Conservation (phyloP, 306 rosid species). For the Acacia confusa region DNA sequence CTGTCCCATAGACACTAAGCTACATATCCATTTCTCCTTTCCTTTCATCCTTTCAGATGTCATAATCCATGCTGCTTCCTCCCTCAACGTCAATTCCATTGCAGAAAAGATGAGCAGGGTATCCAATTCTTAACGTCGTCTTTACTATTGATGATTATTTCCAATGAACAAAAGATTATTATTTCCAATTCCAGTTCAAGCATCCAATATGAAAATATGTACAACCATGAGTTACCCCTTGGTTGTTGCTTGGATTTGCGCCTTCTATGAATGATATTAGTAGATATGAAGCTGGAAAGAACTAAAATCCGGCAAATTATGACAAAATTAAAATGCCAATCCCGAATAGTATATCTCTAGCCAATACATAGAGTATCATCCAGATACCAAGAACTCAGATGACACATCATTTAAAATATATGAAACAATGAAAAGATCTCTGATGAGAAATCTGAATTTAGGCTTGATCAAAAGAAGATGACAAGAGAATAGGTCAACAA, state of each 20-base stretch:
- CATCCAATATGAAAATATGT: not conserved
- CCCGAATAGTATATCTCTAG: not conserved
- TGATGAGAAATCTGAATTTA: constrained; percentile 7
- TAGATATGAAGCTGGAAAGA: not conserved
- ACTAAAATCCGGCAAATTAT: constrained; percentile 10
- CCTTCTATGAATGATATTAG: not conserved
- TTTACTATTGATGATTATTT: constrained; percentile 14
- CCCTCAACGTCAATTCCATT: not conserved
- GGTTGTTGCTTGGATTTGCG: not conserved
- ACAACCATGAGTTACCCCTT: not conserved
- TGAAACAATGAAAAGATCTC: not conserved
- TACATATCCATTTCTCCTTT: constrained; percentile 9
- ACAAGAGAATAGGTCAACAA: constrained; percentile 8
- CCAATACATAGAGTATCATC: not conserved
- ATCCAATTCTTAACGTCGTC: constrained; percentile 14
- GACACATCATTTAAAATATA: constrained; percentile 8
- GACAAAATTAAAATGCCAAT: constrained; percentile 19
- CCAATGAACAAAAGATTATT: not conserved
- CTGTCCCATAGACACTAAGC: not conserved
- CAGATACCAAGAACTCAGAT: not conserved
- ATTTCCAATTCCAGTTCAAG: constrained; percentile 10
- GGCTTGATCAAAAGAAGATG: constrained; percentile 1
- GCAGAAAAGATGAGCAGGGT: not conserved
- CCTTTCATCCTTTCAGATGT: not conserved
- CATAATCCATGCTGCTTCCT: not conserved